Evolutionary conservation across 192 early-diverging fungal species (phyloP).

Genomic region (Entomortierella lignicola): DNA sequence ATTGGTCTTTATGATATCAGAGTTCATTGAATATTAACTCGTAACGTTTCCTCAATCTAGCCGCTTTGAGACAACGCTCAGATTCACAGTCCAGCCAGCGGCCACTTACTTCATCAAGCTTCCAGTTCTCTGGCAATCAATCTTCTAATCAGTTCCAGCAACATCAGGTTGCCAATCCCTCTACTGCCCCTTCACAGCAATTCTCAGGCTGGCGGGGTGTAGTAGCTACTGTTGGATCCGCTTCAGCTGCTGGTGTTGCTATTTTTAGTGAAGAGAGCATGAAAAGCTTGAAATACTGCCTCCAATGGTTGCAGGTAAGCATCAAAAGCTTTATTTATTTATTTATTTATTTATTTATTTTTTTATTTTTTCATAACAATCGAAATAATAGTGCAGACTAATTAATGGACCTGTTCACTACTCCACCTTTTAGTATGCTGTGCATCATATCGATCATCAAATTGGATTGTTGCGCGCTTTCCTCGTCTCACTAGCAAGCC

Average conservation of each 20-base stretch:
- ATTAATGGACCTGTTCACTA: not conserved
- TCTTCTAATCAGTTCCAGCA: slow-evolving; percentile 32
- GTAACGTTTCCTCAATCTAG: slow-evolving; percentile 1
- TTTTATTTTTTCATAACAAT: slow-evolving; percentile 1
- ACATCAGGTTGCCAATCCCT: slow-evolving; percentile 6
- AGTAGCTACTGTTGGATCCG: slow-evolving; percentile 69
- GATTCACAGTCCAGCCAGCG: slow-evolving; percentile 32
- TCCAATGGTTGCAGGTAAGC: slow-evolving; percentile 81
- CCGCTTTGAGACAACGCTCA: slow-evolving; percentile 34
- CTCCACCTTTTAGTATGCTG: slow-evolving; percentile 71
- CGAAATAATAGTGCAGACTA: not conserved
- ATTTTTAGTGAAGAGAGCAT: slow-evolving; percentile 91
- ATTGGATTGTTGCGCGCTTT: slow-evolving; percentile 71
- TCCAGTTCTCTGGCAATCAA: slow-evolving; percentile 7
- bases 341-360: not conserved
- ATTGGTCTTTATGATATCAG: not conserved
- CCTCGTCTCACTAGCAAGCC: slow-evolving; percentile 59
- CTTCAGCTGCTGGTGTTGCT: slow-evolving; percentile 75
- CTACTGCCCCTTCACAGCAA: slow-evolving; percentile 26
- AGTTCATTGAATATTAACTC: not conserved
- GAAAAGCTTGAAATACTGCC: slow-evolving; percentile 88
- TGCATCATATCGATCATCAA: slow-evolving; percentile 76
- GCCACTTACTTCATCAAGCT: slow-evolving; percentile 10
- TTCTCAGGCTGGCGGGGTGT: slow-evolving; percentile 69
- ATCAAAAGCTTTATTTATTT: too few species aligned